phyloP scores from a whole-genome alignment of 805 yeast species.

The Millerago galiae region DNA sequence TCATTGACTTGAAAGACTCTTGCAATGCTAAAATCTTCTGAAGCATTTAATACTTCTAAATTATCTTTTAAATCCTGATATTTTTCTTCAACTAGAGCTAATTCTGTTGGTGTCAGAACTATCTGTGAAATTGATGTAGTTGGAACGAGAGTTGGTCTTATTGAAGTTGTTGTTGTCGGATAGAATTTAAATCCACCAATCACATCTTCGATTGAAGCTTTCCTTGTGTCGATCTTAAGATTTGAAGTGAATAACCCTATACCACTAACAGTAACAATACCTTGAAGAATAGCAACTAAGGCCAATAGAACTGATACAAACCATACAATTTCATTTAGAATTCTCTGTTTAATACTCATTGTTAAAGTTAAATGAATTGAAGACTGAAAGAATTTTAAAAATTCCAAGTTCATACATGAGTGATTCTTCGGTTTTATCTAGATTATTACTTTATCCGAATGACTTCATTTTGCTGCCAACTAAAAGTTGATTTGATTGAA shows the following conservation, averaged over 20 bases:
- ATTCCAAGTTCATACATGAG: no score
- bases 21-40: slow-evolving; percentile 1
- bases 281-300: no score
- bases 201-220: slow-evolving; percentile 2
- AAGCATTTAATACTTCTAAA: neutral
- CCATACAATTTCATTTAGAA: neutral
- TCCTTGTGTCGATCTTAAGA: slow-evolving; percentile 3
- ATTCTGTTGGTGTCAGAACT: neutral
- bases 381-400: no score
- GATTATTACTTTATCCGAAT: no score
- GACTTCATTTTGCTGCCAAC: no score
- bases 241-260: neutral
- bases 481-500: no score
- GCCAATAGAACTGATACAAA: no score
- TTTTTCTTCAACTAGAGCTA: neutral
- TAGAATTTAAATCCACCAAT: slow-evolving; percentile 2
- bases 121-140: neutral
- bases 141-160: neutral
- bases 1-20: slow-evolving; percentile 4
- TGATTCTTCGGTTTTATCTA: no score
- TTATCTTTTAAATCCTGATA: neutral
- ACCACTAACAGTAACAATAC: no score
- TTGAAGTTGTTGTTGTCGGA: neutral
- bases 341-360: no score
- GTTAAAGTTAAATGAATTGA: no score